Percentiles rank a stretch among this genome's conserved stretches.
Conservation (phyloP, 768 basidiomycete genomes). For the Leccinellum albellum region DNA sequence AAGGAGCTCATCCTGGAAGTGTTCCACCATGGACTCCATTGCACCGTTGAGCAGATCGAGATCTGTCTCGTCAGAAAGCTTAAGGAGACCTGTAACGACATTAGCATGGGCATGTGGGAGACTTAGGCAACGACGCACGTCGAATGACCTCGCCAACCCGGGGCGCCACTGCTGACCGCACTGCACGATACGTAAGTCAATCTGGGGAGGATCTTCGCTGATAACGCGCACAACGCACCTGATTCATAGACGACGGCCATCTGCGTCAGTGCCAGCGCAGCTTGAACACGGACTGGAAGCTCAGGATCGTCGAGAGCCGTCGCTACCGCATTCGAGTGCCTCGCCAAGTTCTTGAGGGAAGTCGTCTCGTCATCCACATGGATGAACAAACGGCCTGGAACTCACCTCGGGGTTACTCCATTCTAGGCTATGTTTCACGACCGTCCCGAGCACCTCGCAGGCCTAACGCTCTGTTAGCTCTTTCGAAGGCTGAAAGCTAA, state of each 20-base stretch:
- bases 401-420: conserved; percentile 64
- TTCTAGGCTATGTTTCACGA: conserved; percentile 63
- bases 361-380: neutral
- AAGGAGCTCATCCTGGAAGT: conserved; percentile 77
- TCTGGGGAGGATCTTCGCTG: too few relatives aligned
- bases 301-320: conserved; percentile 72
- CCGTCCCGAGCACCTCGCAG: conserved; percentile 73
- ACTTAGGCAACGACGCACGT: conserved; percentile 41
- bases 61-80: conserved; percentile 88
- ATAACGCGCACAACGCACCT: conserved; percentile 38
- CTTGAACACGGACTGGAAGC: conserved; percentile 81
- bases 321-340: conserved; percentile 62
- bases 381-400: neutral
- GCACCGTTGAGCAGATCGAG: conserved; percentile 77
- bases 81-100: conserved; percentile 63
- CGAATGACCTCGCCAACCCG: conserved; percentile 86
- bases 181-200: conserved; percentile 33
- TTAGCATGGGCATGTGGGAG: neutral
- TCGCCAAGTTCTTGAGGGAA: conserved; percentile 50
- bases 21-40: conserved; percentile 85
- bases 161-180: conserved; percentile 64
- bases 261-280: conserved; percentile 75
- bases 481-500: neutral
- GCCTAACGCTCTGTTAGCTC: conserved; percentile 45
- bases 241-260: conserved; percentile 62